phyloP scores from a whole-genome alignment of 495 filamentous ascomycete species.

The Schizothecium vesticola region DNA sequence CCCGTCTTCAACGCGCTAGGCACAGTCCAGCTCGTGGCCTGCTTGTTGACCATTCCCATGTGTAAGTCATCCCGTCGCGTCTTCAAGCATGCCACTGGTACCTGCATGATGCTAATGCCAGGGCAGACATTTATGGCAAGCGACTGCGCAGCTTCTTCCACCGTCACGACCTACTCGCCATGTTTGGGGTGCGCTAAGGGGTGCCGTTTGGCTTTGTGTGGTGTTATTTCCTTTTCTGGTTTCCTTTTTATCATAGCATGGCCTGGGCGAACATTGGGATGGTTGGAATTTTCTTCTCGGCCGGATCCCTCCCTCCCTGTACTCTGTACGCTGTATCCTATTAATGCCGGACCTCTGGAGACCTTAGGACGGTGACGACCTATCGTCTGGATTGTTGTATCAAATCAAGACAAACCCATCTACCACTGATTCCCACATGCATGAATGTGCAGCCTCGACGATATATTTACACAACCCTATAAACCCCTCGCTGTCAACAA shows the following conservation, averaged over 20 bases:
- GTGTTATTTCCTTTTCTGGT: not conserved
- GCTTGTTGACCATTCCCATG: slow-evolving; percentile 69
- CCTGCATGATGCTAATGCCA: not conserved
- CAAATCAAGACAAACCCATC: not conserved
- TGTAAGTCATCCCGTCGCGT: slow-evolving; percentile 36
- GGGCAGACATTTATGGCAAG: slow-evolving; percentile 74
- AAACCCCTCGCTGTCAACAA: not conserved
- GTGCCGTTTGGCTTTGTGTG: not conserved
- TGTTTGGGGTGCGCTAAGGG: slow-evolving; percentile 32
- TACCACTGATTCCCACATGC: not conserved
- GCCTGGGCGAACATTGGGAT: slow-evolving; percentile 1
- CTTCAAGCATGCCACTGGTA: not conserved
- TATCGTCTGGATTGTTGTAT: not conserved
- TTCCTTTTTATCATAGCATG: not conserved
- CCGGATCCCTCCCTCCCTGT: not conserved
- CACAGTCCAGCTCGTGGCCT: slow-evolving; percentile 70
- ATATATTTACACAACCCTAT: not conserved
- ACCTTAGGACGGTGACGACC: not conserved
- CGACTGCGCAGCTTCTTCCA: slow-evolving; percentile 65
- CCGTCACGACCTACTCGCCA: slow-evolving; percentile 64
- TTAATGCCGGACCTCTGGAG: not conserved
- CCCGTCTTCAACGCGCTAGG: slow-evolving; percentile 61
- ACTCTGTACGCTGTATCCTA: not conserved
- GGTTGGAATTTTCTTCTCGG: not conserved
- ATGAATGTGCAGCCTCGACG: not conserved